Conservation (phyloP, 2,329 filamentous ascomycete species). For the Neopestalotiopsis rosae region DNA sequence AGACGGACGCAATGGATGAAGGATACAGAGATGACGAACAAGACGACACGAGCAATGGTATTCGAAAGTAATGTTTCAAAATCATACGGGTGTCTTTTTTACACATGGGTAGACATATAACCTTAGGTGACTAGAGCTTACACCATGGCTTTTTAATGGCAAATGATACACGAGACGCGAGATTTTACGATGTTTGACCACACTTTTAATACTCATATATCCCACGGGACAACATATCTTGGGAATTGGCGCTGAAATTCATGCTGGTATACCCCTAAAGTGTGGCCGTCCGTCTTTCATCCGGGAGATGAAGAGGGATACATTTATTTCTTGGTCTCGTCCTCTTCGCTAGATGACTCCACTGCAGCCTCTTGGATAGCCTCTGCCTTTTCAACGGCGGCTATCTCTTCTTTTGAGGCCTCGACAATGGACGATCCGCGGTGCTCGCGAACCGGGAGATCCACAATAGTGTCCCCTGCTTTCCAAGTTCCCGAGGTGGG, state of each 20-base stretch:
- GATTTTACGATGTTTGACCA: background rate
- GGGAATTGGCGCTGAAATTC: background rate
- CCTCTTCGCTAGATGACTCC: slow-evolving; percentile 39
- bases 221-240: background rate
- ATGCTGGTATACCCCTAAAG: background rate
- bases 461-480: slow-evolving; percentile 30
- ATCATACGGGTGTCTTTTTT: background rate
- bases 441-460: slow-evolving; percentile 29
- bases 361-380: slow-evolving; percentile 46
- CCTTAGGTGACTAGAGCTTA: background rate
- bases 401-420: slow-evolving; percentile 44
- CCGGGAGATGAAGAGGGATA: slow-evolving; percentile 4
- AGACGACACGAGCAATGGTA: slow-evolving; percentile 21
- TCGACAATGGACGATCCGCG: slow-evolving; percentile 37
- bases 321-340: slow-evolving; percentile 36
- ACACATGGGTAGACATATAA: background rate
- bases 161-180: slow-evolving; percentile 6
- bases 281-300: background rate
- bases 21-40: slow-evolving; percentile 29
- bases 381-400: slow-evolving; percentile 44
- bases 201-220: background rate
- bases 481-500: slow-evolving; percentile 50
- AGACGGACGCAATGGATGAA: slow-evolving; percentile 42
- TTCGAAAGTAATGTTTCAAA: slow-evolving; percentile 7
- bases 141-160: background rate